Conservation (phyloP, 129 eudicot species). For the Escallonia rubra region DNA sequence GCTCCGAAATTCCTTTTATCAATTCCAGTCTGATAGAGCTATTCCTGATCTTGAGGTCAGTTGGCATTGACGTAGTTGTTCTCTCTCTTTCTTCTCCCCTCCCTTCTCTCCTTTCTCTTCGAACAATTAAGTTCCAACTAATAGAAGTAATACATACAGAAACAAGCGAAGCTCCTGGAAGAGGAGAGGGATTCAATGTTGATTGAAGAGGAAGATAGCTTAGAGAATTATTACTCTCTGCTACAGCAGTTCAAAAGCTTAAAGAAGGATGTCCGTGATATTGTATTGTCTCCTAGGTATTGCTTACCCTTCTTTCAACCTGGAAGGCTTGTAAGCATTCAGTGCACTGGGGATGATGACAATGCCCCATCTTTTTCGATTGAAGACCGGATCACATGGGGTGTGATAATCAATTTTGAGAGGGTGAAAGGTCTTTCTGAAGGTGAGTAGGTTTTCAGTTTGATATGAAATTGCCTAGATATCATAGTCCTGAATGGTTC, state of each 20-base stretch:
- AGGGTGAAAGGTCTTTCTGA: conserved; percentile 66
- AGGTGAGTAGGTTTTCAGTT: conserved; percentile 39
- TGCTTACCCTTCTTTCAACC: conserved; percentile 98
- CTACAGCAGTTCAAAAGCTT: conserved; percentile 67
- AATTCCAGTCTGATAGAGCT: conserved; percentile 90
- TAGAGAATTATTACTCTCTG: conserved; percentile 78
- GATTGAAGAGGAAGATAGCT: conserved; percentile 87
- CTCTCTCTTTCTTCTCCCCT: not conserved
- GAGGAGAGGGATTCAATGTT: conserved; percentile 79
- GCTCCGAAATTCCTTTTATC: conserved; percentile 94
- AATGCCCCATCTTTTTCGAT: conserved; percentile 52
- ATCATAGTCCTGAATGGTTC: not conserved
- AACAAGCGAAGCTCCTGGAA: conserved; percentile 72
- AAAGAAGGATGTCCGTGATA: conserved; percentile 84
- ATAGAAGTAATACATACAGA: conserved; percentile 40
- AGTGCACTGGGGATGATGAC: conserved; percentile 46
- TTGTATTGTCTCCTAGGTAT: conserved; percentile 67
- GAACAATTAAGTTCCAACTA: not conserved
- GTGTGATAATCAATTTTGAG: conserved; percentile 89
- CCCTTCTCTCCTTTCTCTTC: not conserved
- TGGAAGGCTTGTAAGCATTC: conserved; percentile 82
- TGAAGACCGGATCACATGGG: conserved; percentile 84
- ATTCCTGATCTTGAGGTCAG: conserved; percentile 94
- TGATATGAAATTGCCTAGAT: too few relatives aligned
- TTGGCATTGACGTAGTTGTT: not conserved